phyloP scores from a whole-genome alignment of 1,284 basidiomycete species.

The Anthracocystis walkeri region DNA sequence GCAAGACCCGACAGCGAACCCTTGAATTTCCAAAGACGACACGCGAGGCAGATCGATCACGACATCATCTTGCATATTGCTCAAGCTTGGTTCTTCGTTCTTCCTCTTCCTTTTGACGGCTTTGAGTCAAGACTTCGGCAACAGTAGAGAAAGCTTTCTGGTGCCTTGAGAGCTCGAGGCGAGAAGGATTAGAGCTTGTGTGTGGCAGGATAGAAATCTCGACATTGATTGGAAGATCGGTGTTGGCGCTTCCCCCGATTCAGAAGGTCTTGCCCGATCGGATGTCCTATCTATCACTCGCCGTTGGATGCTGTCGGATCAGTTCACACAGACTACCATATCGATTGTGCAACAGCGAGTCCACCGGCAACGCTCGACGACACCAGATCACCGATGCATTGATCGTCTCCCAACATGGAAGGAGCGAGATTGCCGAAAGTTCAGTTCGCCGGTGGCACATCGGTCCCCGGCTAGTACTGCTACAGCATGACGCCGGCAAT shows the following conservation, averaged over 20 bases:
- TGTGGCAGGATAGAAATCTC: neutral
- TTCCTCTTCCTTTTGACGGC: neutral
- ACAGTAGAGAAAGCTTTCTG: neutral
- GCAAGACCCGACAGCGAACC: constrained; percentile 13
- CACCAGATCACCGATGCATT: too few relatives aligned
- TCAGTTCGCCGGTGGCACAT: too few relatives aligned
- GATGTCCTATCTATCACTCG: neutral
- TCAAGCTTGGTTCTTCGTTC: neutral
- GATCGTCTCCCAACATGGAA: too few relatives aligned
- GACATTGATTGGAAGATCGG: neutral
- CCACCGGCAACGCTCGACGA: too few relatives aligned
- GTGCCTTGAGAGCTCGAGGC: neutral
- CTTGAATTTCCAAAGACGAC: neutral
- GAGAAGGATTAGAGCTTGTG: neutral
- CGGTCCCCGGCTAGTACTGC: too few relatives aligned
- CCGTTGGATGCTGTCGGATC: neutral
- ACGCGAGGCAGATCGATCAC: constrained; percentile 27
- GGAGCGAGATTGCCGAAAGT: too few relatives aligned
- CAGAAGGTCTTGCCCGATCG: neutral
- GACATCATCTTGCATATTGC: constrained; percentile 33
- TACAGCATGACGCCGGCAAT: too few relatives aligned
- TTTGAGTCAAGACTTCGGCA: neutral
- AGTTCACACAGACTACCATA: too few relatives aligned
- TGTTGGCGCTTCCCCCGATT: neutral
- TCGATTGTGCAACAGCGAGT: too few relatives aligned